Base-by-base conservation (phyloP, 2,329 filamentous ascomycete genomes). In the Colletotrichum sp. region DNA sequence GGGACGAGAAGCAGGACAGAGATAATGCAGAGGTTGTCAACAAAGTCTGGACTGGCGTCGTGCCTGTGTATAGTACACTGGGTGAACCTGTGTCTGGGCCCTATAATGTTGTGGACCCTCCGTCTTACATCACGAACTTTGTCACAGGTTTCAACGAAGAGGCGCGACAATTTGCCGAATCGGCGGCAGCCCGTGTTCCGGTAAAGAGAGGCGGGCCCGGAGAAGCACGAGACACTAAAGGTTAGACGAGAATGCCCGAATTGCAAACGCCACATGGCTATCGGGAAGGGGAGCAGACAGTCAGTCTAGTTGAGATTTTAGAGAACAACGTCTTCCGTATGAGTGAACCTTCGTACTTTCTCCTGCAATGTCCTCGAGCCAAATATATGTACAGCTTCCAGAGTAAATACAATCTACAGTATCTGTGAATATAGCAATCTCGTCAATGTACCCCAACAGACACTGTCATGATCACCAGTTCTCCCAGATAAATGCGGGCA, bases 401-500 rank as follows among this genome's bases (percentile, higher is more conserved):
- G 33, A 6, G 24, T 64, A 65, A 59, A 21, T 72, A 73, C 68
- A 62, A 27, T 58, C 16, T 69, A 31, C 13, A 18, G 54, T 61
- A n/a, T 18, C 27, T 54, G 38, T 70, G 57, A 21, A 31, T 47
- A 24, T 31, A 57, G 11, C 54, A 24, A n/a, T 18, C 21, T 58
- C 29, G 31, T 21, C 57, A 47, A 21, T 15, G 3, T 36, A 36
- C 24, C 15, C 63, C 8, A 63, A 12, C 12, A 6, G 13, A n/a
- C 15, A 29, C n/a, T 18, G 5, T 16, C 18, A 38, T 21, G 18
- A 75, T 89, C 83, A 98, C 95, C 95, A 98, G 79, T 91, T 90
- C 85, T 98, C 93, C 97, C 97, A 99, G 31, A 98, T 90, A 15
- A 85, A 85, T 70, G 87, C 87, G 2, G 96, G 95, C 75, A 98